Conservation (phyloP, 2,329 filamentous ascomycete genomes). For the Chaetothyriales sp. region DNA sequence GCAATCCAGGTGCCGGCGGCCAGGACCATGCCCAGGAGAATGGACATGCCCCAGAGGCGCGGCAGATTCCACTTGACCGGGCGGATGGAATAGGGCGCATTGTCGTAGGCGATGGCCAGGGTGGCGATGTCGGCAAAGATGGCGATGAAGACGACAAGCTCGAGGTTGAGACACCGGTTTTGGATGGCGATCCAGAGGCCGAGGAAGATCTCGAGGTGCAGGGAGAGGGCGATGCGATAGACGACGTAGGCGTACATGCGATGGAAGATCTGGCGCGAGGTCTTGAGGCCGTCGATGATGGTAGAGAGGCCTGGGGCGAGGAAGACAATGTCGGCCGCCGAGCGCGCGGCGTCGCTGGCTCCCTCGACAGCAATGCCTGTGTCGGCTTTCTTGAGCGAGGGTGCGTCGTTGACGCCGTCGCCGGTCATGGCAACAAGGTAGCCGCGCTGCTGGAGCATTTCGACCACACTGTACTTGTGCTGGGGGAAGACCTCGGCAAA, state of each 20-base stretch:
- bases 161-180: constrained; percentile 70
- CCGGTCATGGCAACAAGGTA: constrained; percentile 93
- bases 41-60: constrained; percentile 86
- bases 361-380: constrained; percentile 91
- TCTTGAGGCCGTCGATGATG: constrained; percentile 87
- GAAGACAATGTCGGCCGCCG: constrained; percentile 87
- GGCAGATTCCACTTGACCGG: constrained; percentile 93
- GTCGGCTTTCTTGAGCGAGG: constrained; percentile 88
- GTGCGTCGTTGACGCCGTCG: constrained; percentile 89
- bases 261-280: constrained; percentile 87
- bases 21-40: constrained; percentile 67
- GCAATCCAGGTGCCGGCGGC: constrained; percentile 79
- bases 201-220: constrained; percentile 83
- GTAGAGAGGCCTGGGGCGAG: constrained; percentile 79
- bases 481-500: constrained; percentile 91
- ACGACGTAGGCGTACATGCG: constrained; percentile 95
- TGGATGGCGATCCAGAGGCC: constrained; percentile 84
- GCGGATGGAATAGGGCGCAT: constrained; percentile 70
- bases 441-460: constrained; percentile 84
- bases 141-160: constrained; percentile 84
- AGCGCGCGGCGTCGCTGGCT: constrained; percentile 78
- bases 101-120: constrained; percentile 84
- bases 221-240: constrained; percentile 83
- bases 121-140: constrained; percentile 91
- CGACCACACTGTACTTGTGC: constrained; percentile 90